These are phyloP conservation scores for Colletotrichum truncatum DNA, from an alignment of 2,329 filamentous ascomycete genomes.

Conservation along the genomic window DNA sequence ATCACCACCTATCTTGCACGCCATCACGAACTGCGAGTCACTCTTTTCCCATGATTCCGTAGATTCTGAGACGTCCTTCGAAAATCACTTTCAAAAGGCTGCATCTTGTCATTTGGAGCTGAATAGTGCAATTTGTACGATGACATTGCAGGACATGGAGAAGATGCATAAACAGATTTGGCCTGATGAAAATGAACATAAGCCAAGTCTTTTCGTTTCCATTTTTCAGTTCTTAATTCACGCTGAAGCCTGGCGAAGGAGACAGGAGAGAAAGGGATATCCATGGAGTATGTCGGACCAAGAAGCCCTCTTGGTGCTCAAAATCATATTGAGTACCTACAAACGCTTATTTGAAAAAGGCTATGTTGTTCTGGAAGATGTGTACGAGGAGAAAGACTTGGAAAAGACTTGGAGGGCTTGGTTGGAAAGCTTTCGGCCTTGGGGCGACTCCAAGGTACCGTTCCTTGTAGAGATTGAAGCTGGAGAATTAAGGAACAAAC, in stretches of 20 bases:
- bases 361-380: not conserved
- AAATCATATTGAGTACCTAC: not conserved
- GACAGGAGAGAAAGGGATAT: not conserved
- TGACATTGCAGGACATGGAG: not conserved
- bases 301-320: not conserved
- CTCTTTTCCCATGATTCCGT: not conserved
- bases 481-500: not conserved
- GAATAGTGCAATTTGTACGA: not conserved
- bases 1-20: not conserved
- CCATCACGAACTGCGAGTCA: not conserved
- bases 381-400: not conserved
- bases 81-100: not conserved
- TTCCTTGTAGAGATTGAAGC: not conserved
- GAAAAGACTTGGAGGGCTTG: not conserved
- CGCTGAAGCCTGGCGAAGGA: not conserved
- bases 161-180: not conserved
- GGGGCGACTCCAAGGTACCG: not conserved
- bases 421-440: constrained; percentile 3
- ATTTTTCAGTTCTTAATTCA: not conserved
- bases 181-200: no score
- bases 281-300: not conserved
- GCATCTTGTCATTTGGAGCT: not conserved
- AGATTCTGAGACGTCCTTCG: not conserved
- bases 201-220: no score
- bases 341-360: not conserved